These are phyloP conservation scores for Entonaema liquescens DNA, from an alignment of 495 filamentous ascomycete species.

Conservation along the genomic window DNA sequence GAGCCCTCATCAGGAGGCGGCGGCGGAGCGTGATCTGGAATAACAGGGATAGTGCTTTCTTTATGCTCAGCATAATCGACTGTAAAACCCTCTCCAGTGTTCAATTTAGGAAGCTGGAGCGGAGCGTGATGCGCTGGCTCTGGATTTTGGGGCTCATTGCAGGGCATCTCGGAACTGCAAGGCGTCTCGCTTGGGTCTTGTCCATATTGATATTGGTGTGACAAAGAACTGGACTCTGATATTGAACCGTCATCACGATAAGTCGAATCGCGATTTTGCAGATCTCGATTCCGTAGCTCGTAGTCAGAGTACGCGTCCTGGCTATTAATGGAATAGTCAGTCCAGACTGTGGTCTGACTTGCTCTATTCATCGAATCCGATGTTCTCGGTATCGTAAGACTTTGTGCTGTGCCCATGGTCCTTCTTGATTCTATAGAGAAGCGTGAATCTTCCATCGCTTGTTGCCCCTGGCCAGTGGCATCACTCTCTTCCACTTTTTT, in stretches of 20 bases:
- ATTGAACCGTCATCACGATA: slow-evolving; percentile 41
- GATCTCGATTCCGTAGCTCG: slow-evolving; percentile 37
- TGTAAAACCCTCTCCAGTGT: slow-evolving; percentile 47
- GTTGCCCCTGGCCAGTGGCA: slow-evolving; percentile 15
- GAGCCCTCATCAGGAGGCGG: slow-evolving; percentile 38
- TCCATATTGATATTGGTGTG: slow-evolving; percentile 41
- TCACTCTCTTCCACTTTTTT: slow-evolving; percentile 20
- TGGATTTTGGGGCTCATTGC: slow-evolving; percentile 29
- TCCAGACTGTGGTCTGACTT: slow-evolving; percentile 63
- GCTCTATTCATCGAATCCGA: slow-evolving; percentile 56
- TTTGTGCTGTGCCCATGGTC: slow-evolving; percentile 43
- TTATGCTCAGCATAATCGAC: slow-evolving; percentile 40
- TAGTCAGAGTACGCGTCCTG: slow-evolving; percentile 49
- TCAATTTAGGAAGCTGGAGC: slow-evolving; percentile 51
- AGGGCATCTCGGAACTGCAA: slow-evolving; percentile 34
- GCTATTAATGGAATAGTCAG: slow-evolving; percentile 64
- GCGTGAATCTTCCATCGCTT: slow-evolving; percentile 33
- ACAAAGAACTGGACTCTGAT: slow-evolving; percentile 43
- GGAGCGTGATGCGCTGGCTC: slow-evolving; percentile 29
- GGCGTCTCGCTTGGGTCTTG: slow-evolving; percentile 30
- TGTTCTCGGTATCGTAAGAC: slow-evolving; percentile 53
- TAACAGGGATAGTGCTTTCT: slow-evolving; percentile 40
- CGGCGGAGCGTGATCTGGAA: slow-evolving; percentile 51
- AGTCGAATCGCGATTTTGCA: slow-evolving; percentile 37
- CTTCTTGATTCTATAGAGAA: slow-evolving; percentile 42